These are phyloP conservation scores for Pythium utonaiense DNA, from an alignment of 352 stramenopile species.

Conservation along the genomic window DNA sequence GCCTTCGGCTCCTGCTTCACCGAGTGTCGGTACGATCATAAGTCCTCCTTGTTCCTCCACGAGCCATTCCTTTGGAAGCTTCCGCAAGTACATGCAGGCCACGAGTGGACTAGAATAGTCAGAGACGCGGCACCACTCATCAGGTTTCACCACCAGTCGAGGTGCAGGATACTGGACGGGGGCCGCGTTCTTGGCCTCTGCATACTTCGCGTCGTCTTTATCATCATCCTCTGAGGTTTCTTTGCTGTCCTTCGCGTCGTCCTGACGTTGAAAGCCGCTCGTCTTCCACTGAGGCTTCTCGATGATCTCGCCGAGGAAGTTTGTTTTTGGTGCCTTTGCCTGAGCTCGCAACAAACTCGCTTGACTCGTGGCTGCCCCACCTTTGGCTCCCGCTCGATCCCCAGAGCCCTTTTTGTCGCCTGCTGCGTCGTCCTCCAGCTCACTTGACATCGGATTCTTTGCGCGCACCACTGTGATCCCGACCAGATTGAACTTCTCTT, in stretches of 20 bases:
- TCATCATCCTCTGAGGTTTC: constrained; percentile 16
- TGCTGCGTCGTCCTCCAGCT: background rate
- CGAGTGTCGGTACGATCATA: constrained; percentile 73
- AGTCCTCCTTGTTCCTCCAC: constrained; percentile 44
- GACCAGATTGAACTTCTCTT: constrained; percentile 60
- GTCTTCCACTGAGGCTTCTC: constrained; percentile 43
- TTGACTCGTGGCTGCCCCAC: constrained; percentile 15
- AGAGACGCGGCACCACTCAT: constrained; percentile 69
- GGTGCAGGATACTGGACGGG: constrained; percentile 32
- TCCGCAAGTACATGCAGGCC: constrained; percentile 60
- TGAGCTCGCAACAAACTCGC: constrained; percentile 41
- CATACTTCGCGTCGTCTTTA: constrained; percentile 22
- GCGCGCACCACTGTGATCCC: constrained; percentile 52
- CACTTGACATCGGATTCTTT: background rate
- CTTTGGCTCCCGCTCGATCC: background rate
- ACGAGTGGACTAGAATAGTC: constrained; percentile 51
- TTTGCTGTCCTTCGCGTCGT: constrained; percentile 17
- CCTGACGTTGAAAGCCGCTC: constrained; percentile 9
- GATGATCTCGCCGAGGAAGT: constrained; percentile 67
- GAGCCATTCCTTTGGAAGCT: constrained; percentile 65
- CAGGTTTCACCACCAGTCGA: constrained; percentile 68
- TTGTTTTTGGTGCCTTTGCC: constrained; percentile 51
- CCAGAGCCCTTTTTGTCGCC: constrained; percentile 7
- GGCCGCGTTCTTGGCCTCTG: constrained; percentile 8
- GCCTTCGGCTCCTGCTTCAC: constrained; percentile 60